These are phyloP conservation scores for Chaetomiaceae sp. DNA, from an alignment of 2,329 filamentous ascomycete species.

Conservation along the genomic window DNA sequence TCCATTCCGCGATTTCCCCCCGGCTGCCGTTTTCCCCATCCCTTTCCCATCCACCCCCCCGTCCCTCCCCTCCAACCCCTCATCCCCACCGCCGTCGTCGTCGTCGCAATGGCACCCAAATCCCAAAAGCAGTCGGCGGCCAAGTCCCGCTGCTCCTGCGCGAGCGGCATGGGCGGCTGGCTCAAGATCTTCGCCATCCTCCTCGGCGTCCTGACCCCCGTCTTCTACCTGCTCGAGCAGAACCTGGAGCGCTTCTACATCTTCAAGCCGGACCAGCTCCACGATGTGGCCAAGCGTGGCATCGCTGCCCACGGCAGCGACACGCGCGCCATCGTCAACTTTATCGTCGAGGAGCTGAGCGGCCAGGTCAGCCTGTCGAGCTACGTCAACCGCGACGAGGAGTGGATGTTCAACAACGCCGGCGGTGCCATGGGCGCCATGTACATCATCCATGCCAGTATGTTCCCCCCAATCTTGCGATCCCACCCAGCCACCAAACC, in stretches of 20 bases:
- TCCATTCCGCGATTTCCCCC: not conserved
- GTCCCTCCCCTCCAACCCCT: not conserved
- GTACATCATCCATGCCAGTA: constrained; percentile 84
- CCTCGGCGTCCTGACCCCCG: constrained; percentile 48
- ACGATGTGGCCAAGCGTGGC: constrained; percentile 61
- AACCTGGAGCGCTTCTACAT: constrained; percentile 66
- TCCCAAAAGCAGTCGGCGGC: constrained; percentile 15
- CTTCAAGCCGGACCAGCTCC: constrained; percentile 64
- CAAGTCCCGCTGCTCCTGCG: constrained; percentile 8
- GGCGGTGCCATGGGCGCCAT: constrained; percentile 88
- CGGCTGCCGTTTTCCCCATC: not conserved
- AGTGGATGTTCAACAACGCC: constrained; percentile 91
- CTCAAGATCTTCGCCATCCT: constrained; percentile 49
- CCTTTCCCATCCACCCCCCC: not conserved
- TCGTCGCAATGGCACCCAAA: constrained; percentile 21
- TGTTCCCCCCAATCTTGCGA: constrained; percentile 31
- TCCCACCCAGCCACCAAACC: not conserved
- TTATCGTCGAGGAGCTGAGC: constrained; percentile 65
- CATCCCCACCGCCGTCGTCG: not conserved
- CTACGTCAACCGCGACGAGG: constrained; percentile 65
- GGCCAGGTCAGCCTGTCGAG: constrained; percentile 44
- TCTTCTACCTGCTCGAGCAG: constrained; percentile 53
- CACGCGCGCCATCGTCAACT: constrained; percentile 62
- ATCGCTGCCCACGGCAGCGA: constrained; percentile 69
- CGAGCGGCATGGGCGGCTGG: constrained; percentile 9